Conservation (phyloP, 2,329 filamentous ascomycete species). For the Clonostachys rosea region DNA sequence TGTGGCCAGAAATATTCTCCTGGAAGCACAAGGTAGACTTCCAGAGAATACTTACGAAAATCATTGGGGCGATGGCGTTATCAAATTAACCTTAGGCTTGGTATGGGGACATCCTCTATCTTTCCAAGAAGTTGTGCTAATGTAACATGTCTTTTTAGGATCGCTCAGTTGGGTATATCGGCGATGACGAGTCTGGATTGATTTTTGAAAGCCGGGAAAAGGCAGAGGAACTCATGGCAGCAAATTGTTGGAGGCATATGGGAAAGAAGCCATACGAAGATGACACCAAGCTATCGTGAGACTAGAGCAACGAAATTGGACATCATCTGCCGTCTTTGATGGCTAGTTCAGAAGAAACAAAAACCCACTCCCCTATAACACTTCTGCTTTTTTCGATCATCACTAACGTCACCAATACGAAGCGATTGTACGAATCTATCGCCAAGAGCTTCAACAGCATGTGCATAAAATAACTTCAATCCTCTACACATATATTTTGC, state of each 20-base stretch:
- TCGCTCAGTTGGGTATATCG: slow-evolving; percentile 35
- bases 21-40: slow-evolving; percentile 31
- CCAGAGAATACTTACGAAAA: slow-evolving; percentile 32
- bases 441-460: too few species aligned
- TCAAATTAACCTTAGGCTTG: slow-evolving; percentile 49
- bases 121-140: slow-evolving; percentile 1
- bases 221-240: slow-evolving; percentile 36
- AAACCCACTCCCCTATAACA: too few species aligned
- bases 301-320: too few species aligned
- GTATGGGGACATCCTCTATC: slow-evolving; percentile 21
- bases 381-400: too few species aligned
- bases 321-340: too few species aligned
- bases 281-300: too few species aligned
- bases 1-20: slow-evolving; percentile 49
- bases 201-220: slow-evolving; percentile 33
- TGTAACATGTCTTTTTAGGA: slow-evolving; percentile 21
- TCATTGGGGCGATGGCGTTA: slow-evolving; percentile 40
- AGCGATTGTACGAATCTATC: too few species aligned
- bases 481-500: too few species aligned
- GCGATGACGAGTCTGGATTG: slow-evolving; percentile 35
- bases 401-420: too few species aligned
- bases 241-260: slow-evolving; percentile 33
- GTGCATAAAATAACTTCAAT: too few species aligned
- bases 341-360: too few species aligned
- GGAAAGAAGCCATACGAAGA: slow-evolving; percentile 40